These are phyloP conservation scores for Aspergillus neoniger DNA, from an alignment of 2,329 filamentous ascomycete genomes.

Conservation along the genomic window DNA sequence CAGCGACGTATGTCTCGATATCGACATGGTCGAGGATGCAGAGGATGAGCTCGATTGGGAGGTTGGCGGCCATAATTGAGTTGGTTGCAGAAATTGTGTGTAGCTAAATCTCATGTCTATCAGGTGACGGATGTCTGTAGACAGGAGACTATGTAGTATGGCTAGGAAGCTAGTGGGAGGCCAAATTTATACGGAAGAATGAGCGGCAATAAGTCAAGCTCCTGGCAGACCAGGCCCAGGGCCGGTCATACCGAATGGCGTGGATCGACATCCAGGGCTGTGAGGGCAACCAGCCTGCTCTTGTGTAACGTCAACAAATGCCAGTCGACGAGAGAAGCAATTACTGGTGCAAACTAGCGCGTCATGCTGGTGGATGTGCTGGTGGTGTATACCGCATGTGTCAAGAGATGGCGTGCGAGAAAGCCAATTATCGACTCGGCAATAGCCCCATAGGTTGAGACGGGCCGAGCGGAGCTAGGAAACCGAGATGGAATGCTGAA, in stretches of 20 bases:
- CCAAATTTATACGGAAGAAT: background rate
- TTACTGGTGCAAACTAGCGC: background rate
- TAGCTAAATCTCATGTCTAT: background rate
- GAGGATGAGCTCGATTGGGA: constrained; percentile 25
- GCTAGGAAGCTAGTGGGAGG: background rate
- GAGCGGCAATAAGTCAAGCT: background rate
- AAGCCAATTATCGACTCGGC: constrained; percentile 3
- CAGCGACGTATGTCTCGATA: constrained; percentile 20
- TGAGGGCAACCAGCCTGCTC: background rate
- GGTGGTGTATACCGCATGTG: background rate
- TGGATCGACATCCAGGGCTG: background rate
- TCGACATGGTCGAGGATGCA: constrained; percentile 21
- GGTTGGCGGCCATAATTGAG: constrained; percentile 9
- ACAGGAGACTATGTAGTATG: too few species aligned
- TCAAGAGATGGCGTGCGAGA: background rate
- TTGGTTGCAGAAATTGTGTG: background rate
- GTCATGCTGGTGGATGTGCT: background rate
- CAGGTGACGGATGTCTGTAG: background rate
- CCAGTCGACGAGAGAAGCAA: background rate
- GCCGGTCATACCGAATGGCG: background rate
- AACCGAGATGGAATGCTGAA: background rate
- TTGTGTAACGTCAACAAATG: background rate
- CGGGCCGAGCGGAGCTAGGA: background rate
- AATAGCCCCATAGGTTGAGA: constrained; percentile 1
- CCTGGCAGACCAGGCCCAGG: background rate